These are phyloP conservation scores for Articulospora tetracladia DNA, from an alignment of 495 filamentous ascomycete species.

Conservation along the genomic window DNA sequence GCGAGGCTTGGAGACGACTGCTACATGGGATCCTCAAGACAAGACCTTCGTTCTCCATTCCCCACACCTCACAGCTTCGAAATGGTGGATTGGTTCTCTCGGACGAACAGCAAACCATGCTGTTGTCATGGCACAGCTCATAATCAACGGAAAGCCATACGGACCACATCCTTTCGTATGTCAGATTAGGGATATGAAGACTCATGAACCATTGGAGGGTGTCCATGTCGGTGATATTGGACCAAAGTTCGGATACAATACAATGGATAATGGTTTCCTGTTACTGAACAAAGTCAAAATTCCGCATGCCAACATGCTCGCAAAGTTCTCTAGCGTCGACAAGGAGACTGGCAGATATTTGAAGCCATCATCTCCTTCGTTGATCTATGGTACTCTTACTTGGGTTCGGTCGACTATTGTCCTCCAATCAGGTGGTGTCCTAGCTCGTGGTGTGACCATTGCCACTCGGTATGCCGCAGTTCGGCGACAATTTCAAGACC, in stretches of 20 bases:
- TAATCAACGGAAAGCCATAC: conserved; percentile 56
- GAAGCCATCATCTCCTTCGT: conserved; percentile 56
- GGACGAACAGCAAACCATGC: conserved; percentile 72
- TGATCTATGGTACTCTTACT: conserved; percentile 70
- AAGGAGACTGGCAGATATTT: conserved; percentile 58
- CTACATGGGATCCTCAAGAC: conserved; percentile 62
- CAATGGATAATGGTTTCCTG: conserved; percentile 73
- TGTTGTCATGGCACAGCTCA: conserved; percentile 69
- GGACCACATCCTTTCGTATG: conserved; percentile 76
- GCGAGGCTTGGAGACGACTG: conserved; percentile 68
- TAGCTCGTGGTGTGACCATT: conserved; percentile 74
- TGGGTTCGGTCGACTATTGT: conserved; percentile 72
- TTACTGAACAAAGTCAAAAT: conserved; percentile 68
- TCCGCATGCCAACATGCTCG: conserved; percentile 66
- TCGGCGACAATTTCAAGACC: conserved; percentile 67
- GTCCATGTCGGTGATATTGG: conserved; percentile 72
- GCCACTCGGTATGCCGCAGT: conserved; percentile 67
- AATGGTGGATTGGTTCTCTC: conserved; percentile 78
- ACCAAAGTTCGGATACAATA: conserved; percentile 69
- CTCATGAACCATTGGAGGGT: conserved; percentile 66
- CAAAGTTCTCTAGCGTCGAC: conserved; percentile 59
- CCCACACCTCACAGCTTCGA: conserved; percentile 62
- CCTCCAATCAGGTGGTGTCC: conserved; percentile 56
- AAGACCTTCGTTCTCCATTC: conserved; percentile 69
- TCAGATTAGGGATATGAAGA: conserved; percentile 66